These are phyloP conservation scores for Solanum piurae DNA, from an alignment of 257 asterid species.

Conservation along the genomic window DNA sequence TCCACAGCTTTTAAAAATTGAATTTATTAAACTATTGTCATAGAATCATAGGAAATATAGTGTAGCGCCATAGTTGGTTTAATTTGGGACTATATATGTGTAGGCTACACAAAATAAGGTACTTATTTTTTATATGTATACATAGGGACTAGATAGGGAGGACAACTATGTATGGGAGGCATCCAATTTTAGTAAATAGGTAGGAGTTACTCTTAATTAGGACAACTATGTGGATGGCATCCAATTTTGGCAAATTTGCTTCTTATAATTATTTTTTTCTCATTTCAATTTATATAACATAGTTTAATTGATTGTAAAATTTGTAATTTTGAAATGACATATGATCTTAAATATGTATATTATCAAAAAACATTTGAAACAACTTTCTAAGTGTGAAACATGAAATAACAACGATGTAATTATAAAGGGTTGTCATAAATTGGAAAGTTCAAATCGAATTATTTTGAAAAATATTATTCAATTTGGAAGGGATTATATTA, in stretches of 20 bases:
- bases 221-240: not conserved
- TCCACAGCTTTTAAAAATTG: too few relatives aligned
- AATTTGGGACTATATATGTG: too few relatives aligned
- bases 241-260: not conserved
- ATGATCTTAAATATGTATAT: not conserved
- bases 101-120: not conserved
- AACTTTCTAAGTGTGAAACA: not conserved
- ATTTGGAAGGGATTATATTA: not conserved
- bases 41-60: not conserved
- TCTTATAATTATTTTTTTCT: not conserved
- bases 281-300: not conserved
- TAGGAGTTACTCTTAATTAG: not conserved
- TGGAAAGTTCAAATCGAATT: not conserved
- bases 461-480: not conserved
- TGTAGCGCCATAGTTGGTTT: too few relatives aligned
- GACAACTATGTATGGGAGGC: not conserved
- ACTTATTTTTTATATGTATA: not conserved
- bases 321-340: not conserved
- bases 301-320: not conserved
- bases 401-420: not conserved
- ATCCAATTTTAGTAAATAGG: not conserved
- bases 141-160: not conserved
- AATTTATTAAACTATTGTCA: not conserved
- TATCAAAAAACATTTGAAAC: not conserved
- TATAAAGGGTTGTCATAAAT: not conserved